A percentile compares a stretch with the other conserved stretches of the same genome.
These are phyloP conservation scores for Linaria vulgaris DNA, from an alignment of 257 asterid species.

Conservation along the genomic window DNA sequence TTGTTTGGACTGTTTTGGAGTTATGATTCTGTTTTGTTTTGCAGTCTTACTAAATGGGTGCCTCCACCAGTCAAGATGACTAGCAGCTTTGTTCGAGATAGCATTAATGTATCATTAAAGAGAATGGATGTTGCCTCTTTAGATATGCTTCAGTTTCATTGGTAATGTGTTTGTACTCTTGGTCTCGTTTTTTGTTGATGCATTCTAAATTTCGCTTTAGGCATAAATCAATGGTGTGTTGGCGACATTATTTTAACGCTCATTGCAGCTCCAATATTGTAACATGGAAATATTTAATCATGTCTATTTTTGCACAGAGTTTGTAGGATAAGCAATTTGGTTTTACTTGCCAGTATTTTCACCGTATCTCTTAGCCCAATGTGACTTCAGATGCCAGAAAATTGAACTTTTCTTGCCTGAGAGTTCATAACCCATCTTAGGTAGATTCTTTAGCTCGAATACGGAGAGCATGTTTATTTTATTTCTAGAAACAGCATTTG, in stretches of 20 bases:
- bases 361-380: not conserved
- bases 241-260: too few species aligned
- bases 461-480: too few species aligned
- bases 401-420: too few species aligned
- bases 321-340: not conserved
- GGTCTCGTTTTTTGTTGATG: not conserved
- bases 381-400: not conserved
- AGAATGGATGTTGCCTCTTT: slow-evolving; percentile 92
- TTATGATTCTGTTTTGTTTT: slow-evolving; percentile 18
- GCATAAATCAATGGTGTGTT: not conserved
- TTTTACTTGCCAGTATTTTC: not conserved
- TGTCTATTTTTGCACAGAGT: not conserved
- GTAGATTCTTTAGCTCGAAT: too few species aligned
- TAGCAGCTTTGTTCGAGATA: slow-evolving; percentile 68
- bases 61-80: slow-evolving; percentile 99
- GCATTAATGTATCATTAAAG: slow-evolving; percentile 70
- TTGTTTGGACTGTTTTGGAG: too few species aligned
- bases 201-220: not conserved
- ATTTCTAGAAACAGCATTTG: too few species aligned
- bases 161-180: slow-evolving; percentile 41
- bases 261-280: not conserved
- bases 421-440: too few species aligned
- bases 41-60: slow-evolving; percentile 98
- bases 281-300: not conserved
- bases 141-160: slow-evolving; percentile 99